Conservation (phyloP, 495 filamentous ascomycete species). For the Daldinia loculata region DNA sequence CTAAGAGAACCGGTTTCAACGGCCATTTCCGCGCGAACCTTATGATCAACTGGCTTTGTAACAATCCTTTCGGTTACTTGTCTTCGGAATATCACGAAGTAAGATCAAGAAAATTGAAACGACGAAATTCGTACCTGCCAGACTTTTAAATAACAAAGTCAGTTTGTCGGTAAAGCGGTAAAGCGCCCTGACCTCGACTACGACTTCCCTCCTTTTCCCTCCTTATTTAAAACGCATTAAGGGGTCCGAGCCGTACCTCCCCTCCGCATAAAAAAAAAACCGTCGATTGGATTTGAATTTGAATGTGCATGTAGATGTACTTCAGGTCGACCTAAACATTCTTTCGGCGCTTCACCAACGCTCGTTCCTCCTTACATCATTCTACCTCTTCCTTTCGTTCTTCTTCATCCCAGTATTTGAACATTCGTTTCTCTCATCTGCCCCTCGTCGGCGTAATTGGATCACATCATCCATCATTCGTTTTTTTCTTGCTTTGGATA, state of each 20-base stretch:
- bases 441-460: constrained; percentile 32
- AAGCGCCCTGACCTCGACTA: constrained; percentile 14
- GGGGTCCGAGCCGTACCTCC: constrained; percentile 9
- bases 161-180: constrained; percentile 16
- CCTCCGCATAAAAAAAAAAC: neutral
- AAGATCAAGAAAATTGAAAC: neutral
- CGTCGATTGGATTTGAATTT: neutral
- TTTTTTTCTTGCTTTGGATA: constrained; percentile 45
- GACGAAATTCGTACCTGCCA: constrained; percentile 1
- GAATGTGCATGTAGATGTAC: neutral
- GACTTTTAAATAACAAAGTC: neutral
- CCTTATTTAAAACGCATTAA: constrained; percentile 2
- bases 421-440: constrained; percentile 38
- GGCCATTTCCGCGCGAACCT: neutral
- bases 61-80: constrained; percentile 1
- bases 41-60: neutral
- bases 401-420: constrained; percentile 25
- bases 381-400: constrained; percentile 18
- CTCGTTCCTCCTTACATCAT: constrained; percentile 32
- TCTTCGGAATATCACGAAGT: constrained; percentile 1
- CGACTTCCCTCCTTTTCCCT: constrained; percentile 8
- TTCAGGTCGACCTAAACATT: constrained; percentile 23
- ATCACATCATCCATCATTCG: constrained; percentile 42
- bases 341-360: constrained; percentile 18
- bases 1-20: constrained; percentile 10